A percentile compares a stretch with the other conserved stretches of the same genome.
These are phyloP conservation scores for Lentinula lateritia DNA, from an alignment of 768 basidiomycete species.

Conservation along the genomic window DNA sequence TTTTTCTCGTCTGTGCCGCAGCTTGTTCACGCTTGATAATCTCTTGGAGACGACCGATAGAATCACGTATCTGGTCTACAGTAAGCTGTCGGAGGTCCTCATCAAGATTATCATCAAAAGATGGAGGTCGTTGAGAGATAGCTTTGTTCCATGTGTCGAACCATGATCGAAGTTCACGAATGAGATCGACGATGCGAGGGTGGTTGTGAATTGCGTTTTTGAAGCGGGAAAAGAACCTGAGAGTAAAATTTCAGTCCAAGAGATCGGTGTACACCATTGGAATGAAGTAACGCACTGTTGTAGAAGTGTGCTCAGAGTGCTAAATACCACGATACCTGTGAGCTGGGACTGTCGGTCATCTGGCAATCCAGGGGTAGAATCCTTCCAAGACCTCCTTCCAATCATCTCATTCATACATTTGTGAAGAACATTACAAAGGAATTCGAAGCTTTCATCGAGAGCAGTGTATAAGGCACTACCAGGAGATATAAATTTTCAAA, in stretches of 20 bases:
- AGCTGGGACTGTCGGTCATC: conserved; percentile 9
- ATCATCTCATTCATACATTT: conserved; percentile 19
- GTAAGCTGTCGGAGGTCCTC: conserved; percentile 30
- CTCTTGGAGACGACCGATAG: conserved; percentile 18
- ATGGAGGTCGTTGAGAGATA: conserved; percentile 28
- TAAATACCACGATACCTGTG: conserved; percentile 21
- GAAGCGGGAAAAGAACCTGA: conserved; percentile 53
- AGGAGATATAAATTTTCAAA: background rate
- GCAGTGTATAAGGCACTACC: conserved; percentile 4
- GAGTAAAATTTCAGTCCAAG: background rate
- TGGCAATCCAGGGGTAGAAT: conserved; percentile 9
- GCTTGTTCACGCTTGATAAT: conserved; percentile 49
- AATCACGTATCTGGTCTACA: conserved; percentile 16
- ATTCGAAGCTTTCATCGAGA: conserved; percentile 21
- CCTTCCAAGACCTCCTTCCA: conserved; percentile 17
- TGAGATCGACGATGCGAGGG: conserved; percentile 35
- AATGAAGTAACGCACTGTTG: conserved; percentile 12
- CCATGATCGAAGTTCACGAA: conserved; percentile 39
- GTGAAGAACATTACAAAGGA: conserved; percentile 13
- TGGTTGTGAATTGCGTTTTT: conserved; percentile 46
- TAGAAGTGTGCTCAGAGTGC: conserved; percentile 17
- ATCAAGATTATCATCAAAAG: conserved; percentile 42
- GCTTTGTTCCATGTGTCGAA: conserved; percentile 41
- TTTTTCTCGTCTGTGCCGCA: conserved; percentile 21
- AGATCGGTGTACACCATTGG: background rate